Percentiles rank a stretch among this genome's conserved stretches.
Conservation (phyloP, 2,329 filamentous ascomycete genomes). For the Aspergillus transmontanensis region DNA sequence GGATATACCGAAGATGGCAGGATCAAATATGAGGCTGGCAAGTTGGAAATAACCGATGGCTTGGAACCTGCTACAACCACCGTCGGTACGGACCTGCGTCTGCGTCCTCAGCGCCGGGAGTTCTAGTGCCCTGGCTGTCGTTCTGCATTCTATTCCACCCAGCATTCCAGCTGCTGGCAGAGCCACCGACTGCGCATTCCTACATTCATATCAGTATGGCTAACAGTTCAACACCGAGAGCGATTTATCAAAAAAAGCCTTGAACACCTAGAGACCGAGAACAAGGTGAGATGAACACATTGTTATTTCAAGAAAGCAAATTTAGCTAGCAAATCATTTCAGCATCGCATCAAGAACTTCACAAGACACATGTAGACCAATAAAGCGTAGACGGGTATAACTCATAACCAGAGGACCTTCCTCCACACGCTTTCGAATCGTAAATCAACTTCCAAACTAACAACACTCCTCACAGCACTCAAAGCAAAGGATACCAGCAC, state of each 20-base stretch:
- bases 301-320: neutral
- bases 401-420: neutral
- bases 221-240: neutral
- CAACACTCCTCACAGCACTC: conserved; percentile 33
- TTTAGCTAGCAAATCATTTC: neutral
- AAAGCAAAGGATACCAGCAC: conserved; percentile 30
- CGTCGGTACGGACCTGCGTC: conserved; percentile 10
- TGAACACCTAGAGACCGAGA: no score
- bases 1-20: conserved; percentile 38
- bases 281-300: neutral
- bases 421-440: neutral
- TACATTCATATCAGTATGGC: neutral
- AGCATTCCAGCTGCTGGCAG: neutral
- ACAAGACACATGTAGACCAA: neutral
- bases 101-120: neutral
- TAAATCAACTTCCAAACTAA: conserved; percentile 11
- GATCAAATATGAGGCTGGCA: conserved; percentile 33
- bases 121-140: neutral
- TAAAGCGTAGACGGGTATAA: neutral
- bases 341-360: neutral
- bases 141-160: neutral
- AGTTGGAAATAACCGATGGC: conserved; percentile 18
- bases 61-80: neutral
- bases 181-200: neutral
- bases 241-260: neutral